Conservation (phyloP, 176 grass and related monocot species). For the Pontederia crassipes region DNA sequence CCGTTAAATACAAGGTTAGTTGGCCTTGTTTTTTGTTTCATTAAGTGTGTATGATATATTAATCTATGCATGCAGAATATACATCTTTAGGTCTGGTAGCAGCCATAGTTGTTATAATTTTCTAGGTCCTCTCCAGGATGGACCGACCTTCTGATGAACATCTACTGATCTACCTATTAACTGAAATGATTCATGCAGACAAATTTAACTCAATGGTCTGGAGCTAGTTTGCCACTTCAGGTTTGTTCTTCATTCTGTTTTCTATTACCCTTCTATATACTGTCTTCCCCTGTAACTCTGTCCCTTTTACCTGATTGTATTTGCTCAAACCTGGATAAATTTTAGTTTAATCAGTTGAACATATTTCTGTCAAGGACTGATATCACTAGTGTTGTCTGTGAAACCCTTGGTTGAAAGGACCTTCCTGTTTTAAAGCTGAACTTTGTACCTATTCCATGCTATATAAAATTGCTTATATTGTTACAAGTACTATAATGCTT, state of each 20-base stretch:
- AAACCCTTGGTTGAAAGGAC: no score
- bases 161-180: conserved; percentile 14
- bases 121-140: conserved; percentile 16
- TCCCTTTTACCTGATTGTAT: no score
- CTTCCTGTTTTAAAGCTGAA: no score
- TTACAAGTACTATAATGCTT: no score
- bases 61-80: background rate
- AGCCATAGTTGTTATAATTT: conserved; percentile 16
- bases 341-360: no score
- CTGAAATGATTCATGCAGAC: conserved; percentile 65
- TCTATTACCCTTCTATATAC: no score
- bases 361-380: no score
- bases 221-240: conserved; percentile 97
- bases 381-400: no score
- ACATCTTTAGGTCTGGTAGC: background rate
- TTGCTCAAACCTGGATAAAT: no score
- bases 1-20: conserved; percentile 94
- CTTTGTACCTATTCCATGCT: no score
- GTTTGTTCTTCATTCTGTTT: conserved; percentile 26
- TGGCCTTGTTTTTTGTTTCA: background rate
- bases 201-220: conserved; percentile 96
- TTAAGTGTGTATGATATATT: background rate
- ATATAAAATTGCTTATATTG: no score
- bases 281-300: no score
- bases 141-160: conserved; percentile 11